Evolutionary conservation across 345 rosid species (phyloP), one percentile per base, ranked within the genome.

Genomic region (Iberis pinnata): DNA sequence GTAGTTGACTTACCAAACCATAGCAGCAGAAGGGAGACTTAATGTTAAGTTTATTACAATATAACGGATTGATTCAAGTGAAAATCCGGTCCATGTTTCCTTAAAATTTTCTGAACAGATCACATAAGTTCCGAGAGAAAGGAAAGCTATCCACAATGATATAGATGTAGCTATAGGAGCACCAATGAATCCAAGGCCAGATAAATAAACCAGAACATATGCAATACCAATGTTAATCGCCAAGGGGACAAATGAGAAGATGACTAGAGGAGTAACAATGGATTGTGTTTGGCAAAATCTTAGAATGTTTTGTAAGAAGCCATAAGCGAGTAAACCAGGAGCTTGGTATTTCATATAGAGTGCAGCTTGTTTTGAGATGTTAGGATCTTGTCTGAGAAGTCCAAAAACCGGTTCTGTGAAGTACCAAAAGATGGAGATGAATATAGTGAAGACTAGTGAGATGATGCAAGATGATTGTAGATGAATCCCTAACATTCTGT

Each of bases 241-340:
- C 18, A 73, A 6, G 1, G 88, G 80, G 13, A 86, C 12, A 12
- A 39, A 67, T 0, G 86, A 83, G 48, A 76, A 65, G 13, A 72
- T 15, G n/a, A 78, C 65, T 37, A 75, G 38, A 0, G 89, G 80
- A 65, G 65, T 10, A 7, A 83, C 74, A 7, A 78, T 48, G n/a
- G 84, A 76, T 67, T 83, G 95, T 25, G 94, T 81, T 69, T 89
- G 89, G 48, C 80, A 84, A 73, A 81, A 86, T 49, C 90, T 74
- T 22, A 83, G 1, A n/a, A 81, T 81, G 67, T 75, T 89, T 35
- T 89, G 83, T 31, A 80, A 17, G 65, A 86, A 66, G 2, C 83
- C 84, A 1, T 63, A 81, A 12, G 90, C 85, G 5, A 86, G 80
- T 32, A 86, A 15, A 27, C 83, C 77, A 0, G 93, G 95, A 55